Conservation (phyloP, 2,329 filamentous ascomycete species). For the Paecilomyces niveus region DNA sequence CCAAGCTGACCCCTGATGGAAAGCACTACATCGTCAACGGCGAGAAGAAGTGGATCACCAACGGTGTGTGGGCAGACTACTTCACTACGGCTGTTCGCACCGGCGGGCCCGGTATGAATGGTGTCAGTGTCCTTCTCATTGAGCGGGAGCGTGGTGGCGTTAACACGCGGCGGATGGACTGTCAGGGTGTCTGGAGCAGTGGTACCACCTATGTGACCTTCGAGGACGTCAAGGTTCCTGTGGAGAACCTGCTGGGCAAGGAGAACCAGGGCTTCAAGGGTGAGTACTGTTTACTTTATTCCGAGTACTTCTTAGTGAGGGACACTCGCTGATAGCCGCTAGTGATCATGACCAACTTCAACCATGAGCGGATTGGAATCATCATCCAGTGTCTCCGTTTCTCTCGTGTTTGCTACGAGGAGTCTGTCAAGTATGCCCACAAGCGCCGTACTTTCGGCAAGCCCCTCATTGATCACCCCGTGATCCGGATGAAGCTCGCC, state of each 20-base stretch:
- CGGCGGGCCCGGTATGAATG: constrained; percentile 82
- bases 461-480: constrained; percentile 91
- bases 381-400: constrained; percentile 97
- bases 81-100: constrained; percentile 96
- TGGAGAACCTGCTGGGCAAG: constrained; percentile 98
- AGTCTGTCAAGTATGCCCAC: constrained; percentile 92
- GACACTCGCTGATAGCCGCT: constrained; percentile 3
- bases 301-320: neutral
- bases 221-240: constrained; percentile 97
- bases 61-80: constrained; percentile 94
- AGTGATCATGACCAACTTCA: constrained; percentile 99
- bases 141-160: constrained; percentile 80
- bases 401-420: constrained; percentile 93
- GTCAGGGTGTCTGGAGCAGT: constrained; percentile 91
- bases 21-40: constrained; percentile 99
- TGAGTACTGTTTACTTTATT: constrained; percentile 23
- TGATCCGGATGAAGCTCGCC: constrained; percentile 94
- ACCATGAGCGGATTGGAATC: constrained; percentile 97
- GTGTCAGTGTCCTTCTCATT: constrained; percentile 82
- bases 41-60: constrained; percentile 99
- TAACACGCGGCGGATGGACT: constrained; percentile 92
- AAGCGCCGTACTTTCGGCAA: constrained; percentile 97
- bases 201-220: constrained; percentile 98
- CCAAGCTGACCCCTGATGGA: constrained; percentile 87
- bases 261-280: constrained; percentile 95